These are phyloP conservation scores for Aspergillus intermedius DNA, from an alignment of 2,329 filamentous ascomycete genomes.

Conservation along the genomic window DNA sequence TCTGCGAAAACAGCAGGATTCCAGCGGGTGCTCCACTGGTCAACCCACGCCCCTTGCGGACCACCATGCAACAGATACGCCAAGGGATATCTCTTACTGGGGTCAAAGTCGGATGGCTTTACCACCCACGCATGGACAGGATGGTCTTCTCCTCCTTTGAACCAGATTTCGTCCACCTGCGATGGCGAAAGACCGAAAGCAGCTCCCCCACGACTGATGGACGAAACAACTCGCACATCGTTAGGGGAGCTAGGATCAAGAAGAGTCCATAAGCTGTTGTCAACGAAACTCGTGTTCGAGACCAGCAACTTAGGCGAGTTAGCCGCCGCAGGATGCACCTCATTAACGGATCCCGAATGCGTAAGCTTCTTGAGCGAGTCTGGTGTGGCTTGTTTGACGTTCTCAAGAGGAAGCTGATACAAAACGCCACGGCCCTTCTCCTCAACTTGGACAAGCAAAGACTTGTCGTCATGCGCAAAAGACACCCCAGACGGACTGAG, in stretches of 20 bases:
- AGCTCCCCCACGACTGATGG: slow-evolving; percentile 29
- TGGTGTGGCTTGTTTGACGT: slow-evolving; percentile 23
- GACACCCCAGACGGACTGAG: slow-evolving; percentile 36
- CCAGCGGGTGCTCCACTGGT: slow-evolving; percentile 50
- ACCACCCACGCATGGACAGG: slow-evolving; percentile 43
- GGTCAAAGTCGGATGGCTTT: slow-evolving; percentile 42
- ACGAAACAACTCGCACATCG: slow-evolving; percentile 31
- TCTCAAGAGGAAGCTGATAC: slow-evolving; percentile 33
- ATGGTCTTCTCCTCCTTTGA: slow-evolving; percentile 38
- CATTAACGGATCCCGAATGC: slow-evolving; percentile 35
- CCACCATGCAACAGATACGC: slow-evolving; percentile 51
- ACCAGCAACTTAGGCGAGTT: slow-evolving; percentile 35
- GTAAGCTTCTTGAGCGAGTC: slow-evolving; percentile 33
- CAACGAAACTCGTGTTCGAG: slow-evolving; percentile 38
- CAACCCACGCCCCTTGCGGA: slow-evolving; percentile 47
- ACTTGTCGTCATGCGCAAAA: slow-evolving; percentile 38
- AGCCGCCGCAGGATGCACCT: slow-evolving; percentile 29
- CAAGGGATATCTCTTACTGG: slow-evolving; percentile 46
- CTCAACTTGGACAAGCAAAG: slow-evolving; percentile 36
- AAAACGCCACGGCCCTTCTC: slow-evolving; percentile 37
- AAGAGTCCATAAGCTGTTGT: slow-evolving; percentile 40
- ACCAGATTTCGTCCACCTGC: slow-evolving; percentile 43
- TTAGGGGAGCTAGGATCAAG: slow-evolving; percentile 29
- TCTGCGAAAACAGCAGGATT: slow-evolving; percentile 54
- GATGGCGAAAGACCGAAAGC: slow-evolving; percentile 36